Base-by-base conservation (phyloP, 352 stramenopile species). In the Phytophthora crassamura region DNA sequence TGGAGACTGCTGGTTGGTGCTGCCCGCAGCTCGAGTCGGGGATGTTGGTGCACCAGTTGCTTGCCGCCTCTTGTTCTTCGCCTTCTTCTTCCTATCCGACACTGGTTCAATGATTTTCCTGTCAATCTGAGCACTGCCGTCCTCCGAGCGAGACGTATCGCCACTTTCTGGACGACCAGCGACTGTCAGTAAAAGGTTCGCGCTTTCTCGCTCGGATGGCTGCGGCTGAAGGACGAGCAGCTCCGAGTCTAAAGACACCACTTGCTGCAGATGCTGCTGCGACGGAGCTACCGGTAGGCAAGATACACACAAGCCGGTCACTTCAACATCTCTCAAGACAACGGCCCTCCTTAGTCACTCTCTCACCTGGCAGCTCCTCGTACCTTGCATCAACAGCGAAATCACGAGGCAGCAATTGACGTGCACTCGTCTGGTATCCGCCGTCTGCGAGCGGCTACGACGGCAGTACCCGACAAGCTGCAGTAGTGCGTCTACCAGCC, bases 351-450 rank as follows among this genome's bases (percentile, higher is more conserved):
- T 36, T 22, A 33, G 12, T 11, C 20, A 45, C 16, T 34, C 55
- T 53, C 51, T 66, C 49, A 66, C 57, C 50, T 67, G 42, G 30
- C 22, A 65, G 18, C 34, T 20, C 34, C 43, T 54, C 67, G 52
- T 62, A 76, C 77, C 71, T 77, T 89, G 78, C 84, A 93, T 93
- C 41, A 94, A 45, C 60, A 94, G 74, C n/a, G 86, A 91, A 68
- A 94, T 89, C 34, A 92, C 82, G 50, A 94, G 78, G 46, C 84
- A 94, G 73, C 80, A 92, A 53, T 94, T 94, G 39, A 94, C 86
- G 41, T 93, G 82, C 20, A 91, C 81, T 22, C 84, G 84, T 20
- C 80, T 72, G 25, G 69, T 85, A 48, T 93, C 86, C 9, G 75
- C 57, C 36, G 75, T 89, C 50, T 84, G 74, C 22, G 64, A 66